Conservation (phyloP, 768 basidiomycete species). For the Lepiota subincarnata region DNA sequence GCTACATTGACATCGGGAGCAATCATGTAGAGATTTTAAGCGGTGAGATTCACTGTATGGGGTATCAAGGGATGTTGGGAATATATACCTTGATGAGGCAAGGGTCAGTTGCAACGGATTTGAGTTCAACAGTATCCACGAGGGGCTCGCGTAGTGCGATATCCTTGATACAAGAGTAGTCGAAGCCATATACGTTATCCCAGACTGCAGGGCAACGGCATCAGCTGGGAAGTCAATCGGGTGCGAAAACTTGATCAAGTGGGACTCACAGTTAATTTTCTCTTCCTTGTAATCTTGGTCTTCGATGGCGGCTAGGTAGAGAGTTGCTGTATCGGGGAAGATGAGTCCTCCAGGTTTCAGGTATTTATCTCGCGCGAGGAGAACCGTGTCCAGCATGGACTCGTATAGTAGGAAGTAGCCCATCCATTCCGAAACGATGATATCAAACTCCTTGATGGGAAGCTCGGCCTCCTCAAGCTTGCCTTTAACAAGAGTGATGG, state of each 20-base stretch:
- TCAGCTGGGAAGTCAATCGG: background rate
- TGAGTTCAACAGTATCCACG: constrained; percentile 98
- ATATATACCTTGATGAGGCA: constrained; percentile 74
- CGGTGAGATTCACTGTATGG: background rate
- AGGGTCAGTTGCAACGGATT: constrained; percentile 91
- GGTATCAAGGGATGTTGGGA: background rate
- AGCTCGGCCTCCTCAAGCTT: constrained; percentile 93
- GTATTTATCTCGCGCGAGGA: constrained; percentile 95
- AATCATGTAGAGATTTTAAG: background rate
- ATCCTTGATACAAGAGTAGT: constrained; percentile 99
- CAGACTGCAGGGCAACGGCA: constrained; percentile 62
- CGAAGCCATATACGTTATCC: constrained; percentile 99
- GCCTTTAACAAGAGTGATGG: constrained; percentile 93
- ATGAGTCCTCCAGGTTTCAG: constrained; percentile 87
- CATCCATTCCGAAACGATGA: constrained; percentile 99
- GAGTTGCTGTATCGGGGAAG: constrained; percentile 91
- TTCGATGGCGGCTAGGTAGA: constrained; percentile 96
- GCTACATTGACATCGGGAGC: constrained; percentile 36
- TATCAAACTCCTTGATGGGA: constrained; percentile 90
- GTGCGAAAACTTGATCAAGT: background rate
- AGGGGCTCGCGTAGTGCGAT: constrained; percentile 95
- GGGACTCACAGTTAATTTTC: constrained; percentile 92
- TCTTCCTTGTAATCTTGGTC: constrained; percentile 99
- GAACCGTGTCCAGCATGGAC: constrained; percentile 98
- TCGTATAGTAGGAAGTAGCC: constrained; percentile 99